Conservation (phyloP, 1,284 basidiomycete genomes). For the Peniophora sp. region DNA sequence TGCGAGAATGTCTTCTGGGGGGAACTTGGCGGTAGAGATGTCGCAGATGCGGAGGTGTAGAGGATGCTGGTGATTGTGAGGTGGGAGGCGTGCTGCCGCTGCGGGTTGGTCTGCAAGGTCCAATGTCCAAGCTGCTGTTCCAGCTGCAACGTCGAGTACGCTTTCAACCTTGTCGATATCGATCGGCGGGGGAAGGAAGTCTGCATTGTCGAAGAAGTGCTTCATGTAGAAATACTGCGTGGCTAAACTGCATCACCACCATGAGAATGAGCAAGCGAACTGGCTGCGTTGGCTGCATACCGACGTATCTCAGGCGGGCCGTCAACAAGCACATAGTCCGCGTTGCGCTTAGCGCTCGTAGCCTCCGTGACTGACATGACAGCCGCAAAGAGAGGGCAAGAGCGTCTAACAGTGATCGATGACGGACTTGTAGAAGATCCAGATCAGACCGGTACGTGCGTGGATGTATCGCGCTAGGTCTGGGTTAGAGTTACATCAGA, state of each 20-base stretch:
- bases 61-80: constrained; percentile 1
- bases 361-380: no score
- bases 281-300: not conserved
- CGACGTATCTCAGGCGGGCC: not conserved
- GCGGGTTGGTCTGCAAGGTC: not conserved
- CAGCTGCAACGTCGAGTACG: not conserved
- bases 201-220: not conserved
- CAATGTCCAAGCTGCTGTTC: not conserved
- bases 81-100: constrained; percentile 1
- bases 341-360: not conserved
- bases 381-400: no score
- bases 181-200: not conserved
- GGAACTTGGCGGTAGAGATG: constrained; percentile 4
- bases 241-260: not conserved
- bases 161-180: not conserved
- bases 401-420: no score
- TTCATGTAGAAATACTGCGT: not conserved
- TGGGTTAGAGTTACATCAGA: no score
- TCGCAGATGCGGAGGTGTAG: constrained; percentile 2
- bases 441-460: no score
- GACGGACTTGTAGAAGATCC: no score
- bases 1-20: not conserved
- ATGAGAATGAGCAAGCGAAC: not conserved
- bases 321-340: not conserved
- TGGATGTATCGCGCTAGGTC: no score